phyloP scores from a whole-genome alignment of 2,329 filamentous ascomycete genomes.

The Scedosporium minutisporum region DNA sequence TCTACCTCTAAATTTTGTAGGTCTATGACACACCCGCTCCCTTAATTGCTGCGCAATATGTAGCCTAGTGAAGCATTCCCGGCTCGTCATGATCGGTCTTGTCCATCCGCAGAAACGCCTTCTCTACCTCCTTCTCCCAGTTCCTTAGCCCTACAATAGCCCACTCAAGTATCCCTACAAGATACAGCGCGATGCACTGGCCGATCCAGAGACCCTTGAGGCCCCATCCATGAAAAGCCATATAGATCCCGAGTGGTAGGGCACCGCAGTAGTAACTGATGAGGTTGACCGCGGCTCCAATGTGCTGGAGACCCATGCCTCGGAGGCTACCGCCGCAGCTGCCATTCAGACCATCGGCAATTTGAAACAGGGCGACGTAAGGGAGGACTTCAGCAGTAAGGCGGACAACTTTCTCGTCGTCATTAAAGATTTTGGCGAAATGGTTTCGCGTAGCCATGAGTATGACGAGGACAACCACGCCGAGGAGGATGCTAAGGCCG shows the following conservation, averaged over 20 bases:
- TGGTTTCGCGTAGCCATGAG: constrained; percentile 62
- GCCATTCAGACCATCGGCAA: constrained; percentile 79
- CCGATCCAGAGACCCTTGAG: constrained; percentile 73
- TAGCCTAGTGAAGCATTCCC: background rate
- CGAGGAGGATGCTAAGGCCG: constrained; percentile 60
- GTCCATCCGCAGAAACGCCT: constrained; percentile 63
- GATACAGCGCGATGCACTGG: constrained; percentile 70
- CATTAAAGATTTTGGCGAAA: constrained; percentile 73
- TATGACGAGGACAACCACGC: constrained; percentile 54
- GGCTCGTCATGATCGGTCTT: constrained; percentile 16
- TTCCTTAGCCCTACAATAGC: constrained; percentile 65
- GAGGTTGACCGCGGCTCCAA: constrained; percentile 74
- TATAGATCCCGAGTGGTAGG: constrained; percentile 69
- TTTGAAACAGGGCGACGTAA: constrained; percentile 81
- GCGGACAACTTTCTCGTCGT: constrained; percentile 60
- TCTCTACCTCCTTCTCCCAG: constrained; percentile 65
- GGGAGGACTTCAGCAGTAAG: constrained; percentile 74
- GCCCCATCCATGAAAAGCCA: constrained; percentile 82
- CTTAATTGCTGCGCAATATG: background rate
- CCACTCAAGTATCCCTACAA: constrained; percentile 74
- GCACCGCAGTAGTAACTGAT: constrained; percentile 78
- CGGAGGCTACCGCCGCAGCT: constrained; percentile 71
- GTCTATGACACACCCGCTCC: no score
- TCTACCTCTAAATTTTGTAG: no score
- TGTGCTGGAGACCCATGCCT: constrained; percentile 79